Base-by-base conservation (phyloP, 768 basidiomycete genomes). In the Gloeophyllum trabeum region DNA sequence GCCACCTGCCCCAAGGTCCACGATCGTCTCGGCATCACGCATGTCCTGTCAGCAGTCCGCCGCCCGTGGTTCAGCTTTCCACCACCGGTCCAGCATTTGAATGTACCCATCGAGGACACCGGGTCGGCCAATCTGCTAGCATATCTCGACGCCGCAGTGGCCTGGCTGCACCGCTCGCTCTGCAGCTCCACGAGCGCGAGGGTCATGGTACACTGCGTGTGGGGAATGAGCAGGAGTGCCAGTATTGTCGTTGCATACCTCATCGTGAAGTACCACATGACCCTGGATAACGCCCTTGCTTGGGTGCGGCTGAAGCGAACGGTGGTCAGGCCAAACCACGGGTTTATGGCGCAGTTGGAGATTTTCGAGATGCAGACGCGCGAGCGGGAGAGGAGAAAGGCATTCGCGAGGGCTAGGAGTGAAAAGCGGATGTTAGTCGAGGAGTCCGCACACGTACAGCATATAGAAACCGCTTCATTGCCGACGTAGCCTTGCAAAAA, bases 301-400 rank as follows among this genome's bases (percentile, higher is more conserved):
- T 41, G 45, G 21, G 47, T 55, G 28, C 48, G 52, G 25, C 30
- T 46, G 4, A 48, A 46, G 16, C 48, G 61, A 2, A 22, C 43
- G 16, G 45, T 62, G 19, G 56, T 55, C 21, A 40, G 50, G 21
- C 61, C 61, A 12, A 63, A 63, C 42, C 37, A 40, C 14, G 61
- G 61, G 7, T 63, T 63, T 48, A 41, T 57, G 43, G 34, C 40
- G n/a, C 61, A 63, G 46, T 53, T 63, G 28, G 35, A 48, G 40
- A 35, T 48, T 25, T 61, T 39, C 24, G 50, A 51, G 25, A 7
- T 18, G 28, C 23, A 43, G 28, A 10, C 10, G 16, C 10, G 10
- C 28, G 16, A 32, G 16, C 28, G 28, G 16, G 28, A 32, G 28
- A 32, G 16, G 28, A 10, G 28, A 32, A 32, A 16, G 28, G n/a